Percentiles rank a stretch among this genome's conserved stretches.
Evolutionary conservation across 2,329 filamentous ascomycete genomes (phyloP).

Genomic region (Monosporascus sp.): DNA sequence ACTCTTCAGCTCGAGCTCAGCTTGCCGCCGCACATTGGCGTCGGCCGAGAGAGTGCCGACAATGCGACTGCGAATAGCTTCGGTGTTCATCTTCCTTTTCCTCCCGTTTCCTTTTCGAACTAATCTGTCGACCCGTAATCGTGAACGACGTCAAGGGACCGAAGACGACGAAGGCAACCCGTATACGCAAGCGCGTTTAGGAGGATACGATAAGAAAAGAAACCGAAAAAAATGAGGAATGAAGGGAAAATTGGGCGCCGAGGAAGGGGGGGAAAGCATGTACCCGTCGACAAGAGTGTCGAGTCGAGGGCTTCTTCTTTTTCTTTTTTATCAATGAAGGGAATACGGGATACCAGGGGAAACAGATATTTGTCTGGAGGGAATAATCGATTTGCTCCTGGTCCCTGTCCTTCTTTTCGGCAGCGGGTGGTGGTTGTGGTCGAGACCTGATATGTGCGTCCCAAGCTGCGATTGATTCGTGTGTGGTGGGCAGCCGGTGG

Average conservation of each 20-base stretch:
- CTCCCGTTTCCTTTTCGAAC: background rate
- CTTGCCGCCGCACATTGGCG: conserved; percentile 68
- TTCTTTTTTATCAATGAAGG: too few relatives aligned
- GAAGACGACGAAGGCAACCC: background rate
- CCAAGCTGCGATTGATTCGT: background rate
- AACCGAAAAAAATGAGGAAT: background rate
- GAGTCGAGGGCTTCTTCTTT: background rate
- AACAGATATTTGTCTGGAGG: too few relatives aligned
- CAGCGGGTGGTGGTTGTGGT: too few relatives aligned
- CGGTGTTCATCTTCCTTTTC: conserved; percentile 60
- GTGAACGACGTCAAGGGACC: background rate
- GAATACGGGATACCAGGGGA: too few relatives aligned
- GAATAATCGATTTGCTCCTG: too few relatives aligned
- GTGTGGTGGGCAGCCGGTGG: background rate
- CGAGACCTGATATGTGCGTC: background rate
- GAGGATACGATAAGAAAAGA: background rate
- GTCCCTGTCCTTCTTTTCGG: too few relatives aligned
- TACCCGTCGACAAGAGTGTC: background rate
- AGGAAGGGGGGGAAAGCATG: background rate
- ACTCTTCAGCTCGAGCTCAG: conserved; percentile 77
- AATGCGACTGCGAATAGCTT: conserved; percentile 70
- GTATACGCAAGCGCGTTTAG: background rate
- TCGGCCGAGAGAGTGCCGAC: conserved; percentile 70
- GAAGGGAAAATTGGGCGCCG: background rate
- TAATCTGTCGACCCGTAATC: background rate